These are phyloP conservation scores for Lolium perenne DNA, from an alignment of 176 grass and related monocot species.

Conservation along the genomic window DNA sequence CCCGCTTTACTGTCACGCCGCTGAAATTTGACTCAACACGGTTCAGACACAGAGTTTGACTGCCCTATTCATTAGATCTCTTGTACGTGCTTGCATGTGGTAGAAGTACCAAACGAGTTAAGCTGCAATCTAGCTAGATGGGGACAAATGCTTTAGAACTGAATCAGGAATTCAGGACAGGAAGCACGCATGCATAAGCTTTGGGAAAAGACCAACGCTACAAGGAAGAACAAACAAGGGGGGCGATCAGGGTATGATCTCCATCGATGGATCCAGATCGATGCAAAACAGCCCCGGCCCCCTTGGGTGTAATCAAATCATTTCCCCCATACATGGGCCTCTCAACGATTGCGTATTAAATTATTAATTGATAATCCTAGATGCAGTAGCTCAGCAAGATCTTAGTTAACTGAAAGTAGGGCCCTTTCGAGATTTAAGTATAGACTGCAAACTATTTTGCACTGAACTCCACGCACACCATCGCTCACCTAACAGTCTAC, in stretches of 20 bases:
- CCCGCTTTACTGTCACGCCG: neutral
- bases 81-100: neutral
- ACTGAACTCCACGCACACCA: neutral
- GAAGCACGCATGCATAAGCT: slow-evolving; percentile 15
- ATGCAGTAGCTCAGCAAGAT: slow-evolving; percentile 27
- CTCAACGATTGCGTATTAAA: neutral
- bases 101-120: slow-evolving; percentile 33
- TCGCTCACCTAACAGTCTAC: neutral
- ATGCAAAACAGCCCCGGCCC: slow-evolving; percentile 37
- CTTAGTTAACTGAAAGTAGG: slow-evolving; percentile 11
- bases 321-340: neutral
- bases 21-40: neutral
- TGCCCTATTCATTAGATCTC: neutral
- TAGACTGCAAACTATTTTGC: neutral
- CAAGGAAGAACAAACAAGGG: slow-evolving; percentile 48
- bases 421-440: neutral
- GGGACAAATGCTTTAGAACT: slow-evolving; percentile 55
- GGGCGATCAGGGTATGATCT: slow-evolving; percentile 33
- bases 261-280: slow-evolving; percentile 31
- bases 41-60: slow-evolving; percentile 38
- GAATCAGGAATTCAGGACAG: slow-evolving; percentile 35
- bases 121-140: slow-evolving; percentile 48
- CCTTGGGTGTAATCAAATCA: slow-evolving; percentile 42
- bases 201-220: slow-evolving; percentile 45
- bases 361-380: neutral